These are phyloP conservation scores for Yamadazyma philogaea DNA, from an alignment of 805 yeast species.

Conservation along the genomic window DNA sequence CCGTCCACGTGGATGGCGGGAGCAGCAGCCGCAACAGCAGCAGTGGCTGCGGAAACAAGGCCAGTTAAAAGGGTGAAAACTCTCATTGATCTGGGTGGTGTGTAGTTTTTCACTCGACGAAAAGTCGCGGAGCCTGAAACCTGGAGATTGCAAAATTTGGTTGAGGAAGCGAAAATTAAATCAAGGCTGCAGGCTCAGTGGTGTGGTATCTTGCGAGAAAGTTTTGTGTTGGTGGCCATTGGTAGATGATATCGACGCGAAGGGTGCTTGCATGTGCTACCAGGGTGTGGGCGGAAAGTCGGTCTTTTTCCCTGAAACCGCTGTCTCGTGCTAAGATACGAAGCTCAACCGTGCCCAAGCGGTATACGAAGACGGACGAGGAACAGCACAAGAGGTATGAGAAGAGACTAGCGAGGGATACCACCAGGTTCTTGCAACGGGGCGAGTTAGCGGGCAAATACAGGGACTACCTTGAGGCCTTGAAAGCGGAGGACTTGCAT, in stretches of 20 bases:
- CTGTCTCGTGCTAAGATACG: background rate
- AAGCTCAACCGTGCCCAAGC: background rate
- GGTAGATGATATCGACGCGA: background rate
- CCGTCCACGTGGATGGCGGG: background rate
- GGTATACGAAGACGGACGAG: background rate
- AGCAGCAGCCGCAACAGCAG: constrained; percentile 8
- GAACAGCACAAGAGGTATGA: constrained; percentile 3
- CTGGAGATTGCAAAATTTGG: background rate
- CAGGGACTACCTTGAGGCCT: background rate
- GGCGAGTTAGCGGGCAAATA: background rate
- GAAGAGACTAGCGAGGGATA: constrained; percentile 6
- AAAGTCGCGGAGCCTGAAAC: background rate
- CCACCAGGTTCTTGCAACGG: background rate
- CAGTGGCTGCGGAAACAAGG: constrained; percentile 9
- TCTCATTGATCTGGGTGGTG: constrained; percentile 14
- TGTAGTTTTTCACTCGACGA: constrained; percentile 1
- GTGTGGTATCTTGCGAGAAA: background rate
- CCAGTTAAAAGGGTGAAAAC: constrained; percentile 14
- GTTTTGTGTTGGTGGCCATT: background rate
- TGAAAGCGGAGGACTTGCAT: background rate
- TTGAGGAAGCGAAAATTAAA: background rate
- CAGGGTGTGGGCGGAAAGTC: background rate
- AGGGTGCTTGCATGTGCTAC: background rate
- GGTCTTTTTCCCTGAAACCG: background rate
- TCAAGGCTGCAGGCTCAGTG: background rate